Percentiles rank a stretch among this genome's conserved stretches.
These are phyloP conservation scores for Pleodorina starrii DNA, from an alignment of 139 green algal species.

Conservation along the genomic window DNA sequence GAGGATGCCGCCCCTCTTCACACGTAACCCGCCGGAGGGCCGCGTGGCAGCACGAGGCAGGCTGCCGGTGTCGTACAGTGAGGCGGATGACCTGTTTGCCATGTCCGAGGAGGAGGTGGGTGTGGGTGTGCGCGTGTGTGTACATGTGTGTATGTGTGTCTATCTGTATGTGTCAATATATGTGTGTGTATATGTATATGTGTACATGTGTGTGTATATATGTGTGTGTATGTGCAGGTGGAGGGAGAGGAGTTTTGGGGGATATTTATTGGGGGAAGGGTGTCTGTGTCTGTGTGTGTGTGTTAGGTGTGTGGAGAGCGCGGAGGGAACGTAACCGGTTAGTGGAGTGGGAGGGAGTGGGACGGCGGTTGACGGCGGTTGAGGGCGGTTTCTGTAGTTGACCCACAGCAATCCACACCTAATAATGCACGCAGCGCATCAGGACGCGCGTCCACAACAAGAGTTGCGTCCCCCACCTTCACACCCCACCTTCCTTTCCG, in stretches of 20 bases:
- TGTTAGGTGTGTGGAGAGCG: too few species aligned
- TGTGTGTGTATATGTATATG: not conserved
- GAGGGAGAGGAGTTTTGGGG: not conserved
- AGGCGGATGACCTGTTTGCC: not conserved
- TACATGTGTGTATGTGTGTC: not conserved
- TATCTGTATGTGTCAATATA: not conserved
- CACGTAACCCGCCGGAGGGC: not conserved
- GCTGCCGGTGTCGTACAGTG: slow-evolving; percentile 9
- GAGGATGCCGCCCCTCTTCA: slow-evolving; percentile 7
- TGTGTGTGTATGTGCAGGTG: not conserved
- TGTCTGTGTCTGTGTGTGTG: not conserved
- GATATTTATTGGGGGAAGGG: not conserved
- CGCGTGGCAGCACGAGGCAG: not conserved
- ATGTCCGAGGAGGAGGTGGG: slow-evolving; percentile 13
- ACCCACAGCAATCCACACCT: too few species aligned
- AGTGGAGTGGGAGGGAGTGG: too few species aligned
- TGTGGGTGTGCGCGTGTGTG: not conserved
- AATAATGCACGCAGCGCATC: not conserved
- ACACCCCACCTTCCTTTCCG: not conserved
- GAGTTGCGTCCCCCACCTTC: too few species aligned
- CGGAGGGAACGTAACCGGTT: too few species aligned
- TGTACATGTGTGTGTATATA: not conserved
- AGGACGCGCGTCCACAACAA: too few species aligned
- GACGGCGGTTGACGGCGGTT: not conserved
- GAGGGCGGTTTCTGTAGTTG: not conserved